phyloP scores from a whole-genome alignment of 1,139 yeast genomes.

The Sugiyamaella japonica region DNA sequence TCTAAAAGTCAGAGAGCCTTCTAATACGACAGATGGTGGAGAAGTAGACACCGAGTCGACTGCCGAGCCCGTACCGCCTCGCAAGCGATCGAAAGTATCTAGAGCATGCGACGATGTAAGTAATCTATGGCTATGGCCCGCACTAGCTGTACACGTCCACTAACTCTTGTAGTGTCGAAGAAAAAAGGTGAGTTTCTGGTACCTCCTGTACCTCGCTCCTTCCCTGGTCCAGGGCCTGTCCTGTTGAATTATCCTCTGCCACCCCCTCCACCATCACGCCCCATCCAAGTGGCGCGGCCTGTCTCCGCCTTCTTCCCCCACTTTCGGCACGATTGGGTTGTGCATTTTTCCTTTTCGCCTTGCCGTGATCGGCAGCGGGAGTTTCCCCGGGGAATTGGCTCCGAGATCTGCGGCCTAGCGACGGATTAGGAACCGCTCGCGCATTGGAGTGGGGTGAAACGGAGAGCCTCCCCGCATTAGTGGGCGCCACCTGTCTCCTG shows the following conservation, averaged over 20 bases:
- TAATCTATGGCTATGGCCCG: conserved; percentile 1
- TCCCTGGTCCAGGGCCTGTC: too few relatives aligned
- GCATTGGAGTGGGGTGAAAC: conserved; percentile 7
- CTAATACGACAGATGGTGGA: background rate
- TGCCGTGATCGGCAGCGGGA: conserved; percentile 8
- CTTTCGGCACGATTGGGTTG: conserved; percentile 1
- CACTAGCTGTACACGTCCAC: background rate
- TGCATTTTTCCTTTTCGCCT: conserved; percentile 13
- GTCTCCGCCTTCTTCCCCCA: background rate
- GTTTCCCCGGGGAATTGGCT: conserved; percentile 10
- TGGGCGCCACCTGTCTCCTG: background rate
- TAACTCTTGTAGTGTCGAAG: conserved; percentile 37
- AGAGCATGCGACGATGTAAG: conserved; percentile 47
- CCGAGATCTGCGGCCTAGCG: conserved; percentile 8
- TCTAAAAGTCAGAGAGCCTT: background rate
- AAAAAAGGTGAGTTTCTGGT: conserved; percentile 38
- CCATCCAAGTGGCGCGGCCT: background rate
- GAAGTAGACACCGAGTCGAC: background rate
- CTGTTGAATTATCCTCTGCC: background rate
- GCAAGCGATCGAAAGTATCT: conserved; percentile 46
- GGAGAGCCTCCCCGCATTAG: conserved; percentile 4
- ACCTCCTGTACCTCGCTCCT: too few relatives aligned
- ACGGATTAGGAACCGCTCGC: conserved; percentile 1
- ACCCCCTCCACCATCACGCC: background rate
- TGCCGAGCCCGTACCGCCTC: conserved; percentile 32